Evolutionary conservation across 1,284 basidiomycete genomes (phyloP).

Genomic region (Ustilago loliicola): DNA sequence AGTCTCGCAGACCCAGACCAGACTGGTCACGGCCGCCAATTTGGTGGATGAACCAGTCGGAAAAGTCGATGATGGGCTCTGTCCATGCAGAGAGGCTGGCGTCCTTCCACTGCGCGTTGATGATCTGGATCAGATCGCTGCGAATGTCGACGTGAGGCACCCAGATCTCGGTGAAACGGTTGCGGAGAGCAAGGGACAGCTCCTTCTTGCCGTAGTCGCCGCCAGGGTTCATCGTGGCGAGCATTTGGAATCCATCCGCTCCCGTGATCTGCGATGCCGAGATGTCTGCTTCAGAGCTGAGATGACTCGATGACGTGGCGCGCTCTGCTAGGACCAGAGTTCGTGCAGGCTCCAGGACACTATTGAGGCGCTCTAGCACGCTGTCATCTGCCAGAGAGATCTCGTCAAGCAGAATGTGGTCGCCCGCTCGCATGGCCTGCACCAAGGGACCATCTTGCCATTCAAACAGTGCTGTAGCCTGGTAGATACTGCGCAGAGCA

Average conservation of each 20-base stretch:
- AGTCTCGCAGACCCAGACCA: conserved; percentile 79
- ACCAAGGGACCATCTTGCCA: conserved; percentile 97
- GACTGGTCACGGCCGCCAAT: conserved; percentile 77
- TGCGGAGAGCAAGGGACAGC: conserved; percentile 93
- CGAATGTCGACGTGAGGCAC: conserved; percentile 87
- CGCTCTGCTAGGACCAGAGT: conserved; percentile 93
- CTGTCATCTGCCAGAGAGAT: conserved; percentile 98
- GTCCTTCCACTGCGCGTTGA: conserved; percentile 80
- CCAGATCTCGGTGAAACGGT: conserved; percentile 99
- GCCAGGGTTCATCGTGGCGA: conserved; percentile 99
- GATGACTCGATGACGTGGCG: conserved; percentile 74
- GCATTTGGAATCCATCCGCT: conserved; percentile 80
- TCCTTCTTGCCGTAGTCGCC: conserved; percentile 99
- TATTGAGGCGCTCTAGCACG: conserved; percentile 96
- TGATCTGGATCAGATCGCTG: conserved; percentile 83
- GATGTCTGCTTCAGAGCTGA: conserved; percentile 72
- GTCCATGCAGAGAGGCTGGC: conserved; percentile 77
- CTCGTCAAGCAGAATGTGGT: conserved; percentile 92
- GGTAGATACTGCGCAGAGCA: conserved; percentile 73
- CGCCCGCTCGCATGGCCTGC: conserved; percentile 87
- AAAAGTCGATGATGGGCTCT: conserved; percentile 80
- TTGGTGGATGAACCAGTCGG: conserved; percentile 81
- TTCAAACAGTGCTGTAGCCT: conserved; percentile 84
- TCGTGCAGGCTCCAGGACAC: conserved; percentile 90
- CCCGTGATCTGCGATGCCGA: conserved; percentile 53